Evolutionary conservation across 176 grass and related monocot genomes (phyloP).

Genomic region (Typha latifolia): DNA sequence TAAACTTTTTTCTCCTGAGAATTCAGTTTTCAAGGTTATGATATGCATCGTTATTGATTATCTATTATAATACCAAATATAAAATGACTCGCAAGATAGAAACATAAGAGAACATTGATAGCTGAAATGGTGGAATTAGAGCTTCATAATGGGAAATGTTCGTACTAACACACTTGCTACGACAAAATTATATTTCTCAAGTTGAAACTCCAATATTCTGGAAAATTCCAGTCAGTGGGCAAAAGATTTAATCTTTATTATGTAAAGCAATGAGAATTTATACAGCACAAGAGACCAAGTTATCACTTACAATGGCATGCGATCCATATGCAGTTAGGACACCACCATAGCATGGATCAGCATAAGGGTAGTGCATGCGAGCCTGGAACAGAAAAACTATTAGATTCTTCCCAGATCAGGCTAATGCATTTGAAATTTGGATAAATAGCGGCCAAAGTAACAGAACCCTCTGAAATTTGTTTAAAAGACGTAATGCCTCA

Average conservation of each 20-base stretch:
- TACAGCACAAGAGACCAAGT: background rate
- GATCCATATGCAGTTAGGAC: conserved; percentile 37
- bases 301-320: conserved; percentile 35
- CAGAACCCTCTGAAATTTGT: background rate
- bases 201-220: background rate
- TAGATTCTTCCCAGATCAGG: background rate
- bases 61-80: background rate
- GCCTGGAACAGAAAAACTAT: conserved; percentile 30
- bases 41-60: background rate
- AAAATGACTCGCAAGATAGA: background rate
- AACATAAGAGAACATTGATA: background rate
- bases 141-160: background rate
- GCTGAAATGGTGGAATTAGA: background rate
- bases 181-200: background rate
- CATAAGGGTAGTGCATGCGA: conserved; percentile 35
- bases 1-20: too few species aligned
- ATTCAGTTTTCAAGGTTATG: too few species aligned
- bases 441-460: background rate
- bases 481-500: conserved; percentile 6
- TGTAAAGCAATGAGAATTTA: background rate
- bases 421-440: conserved; percentile 6
- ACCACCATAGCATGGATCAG: conserved; percentile 49
- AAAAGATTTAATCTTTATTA: background rate
- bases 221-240: background rate
- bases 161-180: background rate